Percentiles rank a stretch among this genome's conserved stretches.
Evolutionary conservation across 352 stramenopile species (phyloP).

Genomic region (Pythium periplocum): DNA sequence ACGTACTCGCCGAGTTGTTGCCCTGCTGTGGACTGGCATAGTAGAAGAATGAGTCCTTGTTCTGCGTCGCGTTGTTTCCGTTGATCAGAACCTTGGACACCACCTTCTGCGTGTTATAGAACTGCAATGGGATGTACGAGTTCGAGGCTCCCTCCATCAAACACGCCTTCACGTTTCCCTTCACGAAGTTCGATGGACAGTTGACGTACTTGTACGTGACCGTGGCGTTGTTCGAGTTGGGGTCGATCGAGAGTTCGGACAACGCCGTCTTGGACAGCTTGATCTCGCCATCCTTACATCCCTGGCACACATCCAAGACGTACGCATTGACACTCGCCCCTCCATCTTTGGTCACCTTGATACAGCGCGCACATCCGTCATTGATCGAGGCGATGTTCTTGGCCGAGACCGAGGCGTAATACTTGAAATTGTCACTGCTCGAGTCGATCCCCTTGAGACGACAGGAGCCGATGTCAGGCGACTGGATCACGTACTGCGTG

Average conservation of each 20-base stretch:
- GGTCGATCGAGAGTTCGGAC: constrained; percentile 32
- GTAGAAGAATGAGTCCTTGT: constrained; percentile 54
- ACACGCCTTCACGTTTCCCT: constrained; percentile 74
- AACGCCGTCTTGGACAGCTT: constrained; percentile 51
- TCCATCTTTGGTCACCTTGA: too few relatives aligned
- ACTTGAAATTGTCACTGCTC: constrained; percentile 68
- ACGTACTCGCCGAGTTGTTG: constrained; percentile 33
- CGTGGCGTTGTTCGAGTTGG: constrained; percentile 40
- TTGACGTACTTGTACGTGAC: constrained; percentile 57
- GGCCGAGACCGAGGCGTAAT: constrained; percentile 67
- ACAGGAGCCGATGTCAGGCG: constrained; percentile 59
- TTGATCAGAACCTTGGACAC: constrained; percentile 60
- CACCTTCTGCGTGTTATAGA: constrained; percentile 76
- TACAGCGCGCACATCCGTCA: constrained; percentile 63
- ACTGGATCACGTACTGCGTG: constrained; percentile 52
- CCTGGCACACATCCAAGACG: constrained; percentile 63
- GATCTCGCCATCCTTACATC: constrained; percentile 38
- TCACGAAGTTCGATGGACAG: constrained; percentile 50
- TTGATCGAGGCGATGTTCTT: constrained; percentile 43
- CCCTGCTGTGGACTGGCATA: constrained; percentile 41
- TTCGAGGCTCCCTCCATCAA: constrained; percentile 77
- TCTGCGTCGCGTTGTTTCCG: constrained; percentile 37
- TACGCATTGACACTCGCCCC: constrained; percentile 51
- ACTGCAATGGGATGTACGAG: constrained; percentile 79
- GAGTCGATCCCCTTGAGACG: constrained; percentile 56